phyloP scores from a whole-genome alignment of 2,329 filamentous ascomycete species.

The Colletotrichum orbiculare region DNA sequence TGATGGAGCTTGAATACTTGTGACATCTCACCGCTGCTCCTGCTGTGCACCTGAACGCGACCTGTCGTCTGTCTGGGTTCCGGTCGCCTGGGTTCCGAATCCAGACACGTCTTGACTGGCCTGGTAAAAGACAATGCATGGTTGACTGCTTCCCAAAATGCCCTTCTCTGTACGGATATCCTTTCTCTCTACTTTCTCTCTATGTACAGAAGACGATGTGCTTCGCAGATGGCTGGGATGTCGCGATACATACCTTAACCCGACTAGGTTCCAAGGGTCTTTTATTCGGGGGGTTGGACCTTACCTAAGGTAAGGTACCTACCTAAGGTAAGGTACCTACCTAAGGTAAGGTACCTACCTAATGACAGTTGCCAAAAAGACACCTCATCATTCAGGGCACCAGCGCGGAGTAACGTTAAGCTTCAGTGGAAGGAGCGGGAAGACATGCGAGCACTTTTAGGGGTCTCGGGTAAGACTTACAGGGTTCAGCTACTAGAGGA shows the following conservation, averaged over 20 bases:
- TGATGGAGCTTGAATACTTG: constrained; percentile 22
- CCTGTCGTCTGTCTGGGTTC: constrained; percentile 13
- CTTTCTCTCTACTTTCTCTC: too few relatives aligned
- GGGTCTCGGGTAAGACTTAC: constrained; percentile 17
- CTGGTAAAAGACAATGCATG: constrained; percentile 7
- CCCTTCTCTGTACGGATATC: too few relatives aligned
- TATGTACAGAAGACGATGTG: too few relatives aligned
- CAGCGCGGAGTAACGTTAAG: constrained; percentile 6
- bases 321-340: neutral
- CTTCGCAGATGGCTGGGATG: too few relatives aligned
- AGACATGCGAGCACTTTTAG: constrained; percentile 21
- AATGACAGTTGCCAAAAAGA: constrained; percentile 8
- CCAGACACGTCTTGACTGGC: constrained; percentile 15
- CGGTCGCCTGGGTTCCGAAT: constrained; percentile 2
- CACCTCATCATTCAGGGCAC: constrained; percentile 17
- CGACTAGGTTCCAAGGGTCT: neutral
- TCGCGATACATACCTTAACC: constrained; percentile 7
- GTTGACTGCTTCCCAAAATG: neutral
- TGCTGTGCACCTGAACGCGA: neutral
- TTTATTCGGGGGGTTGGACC: constrained; percentile 7
- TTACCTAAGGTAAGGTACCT: too few relatives aligned
- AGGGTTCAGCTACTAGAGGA: constrained; percentile 10
- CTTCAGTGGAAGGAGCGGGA: constrained; percentile 17
- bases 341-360: too few relatives aligned
- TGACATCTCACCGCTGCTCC: constrained; percentile 28